Evolutionary conservation across 2,329 filamentous ascomycete species (phyloP).

Genomic region (Claviceps spartinae): DNA sequence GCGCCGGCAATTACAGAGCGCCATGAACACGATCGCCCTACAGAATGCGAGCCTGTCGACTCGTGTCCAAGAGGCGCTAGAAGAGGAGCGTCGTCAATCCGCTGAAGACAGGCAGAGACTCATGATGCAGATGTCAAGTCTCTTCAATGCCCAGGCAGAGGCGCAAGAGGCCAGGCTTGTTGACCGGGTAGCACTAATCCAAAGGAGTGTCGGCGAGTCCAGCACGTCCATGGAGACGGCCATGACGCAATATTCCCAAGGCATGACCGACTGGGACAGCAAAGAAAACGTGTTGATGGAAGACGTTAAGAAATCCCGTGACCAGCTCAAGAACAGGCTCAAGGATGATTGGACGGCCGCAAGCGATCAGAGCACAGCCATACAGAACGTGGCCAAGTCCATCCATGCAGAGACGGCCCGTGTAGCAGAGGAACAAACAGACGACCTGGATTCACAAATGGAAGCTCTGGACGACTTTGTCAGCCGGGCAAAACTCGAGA

Average conservation of each 20-base stretch:
- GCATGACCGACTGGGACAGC: slow-evolving; percentile 61
- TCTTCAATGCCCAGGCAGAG: slow-evolving; percentile 63
- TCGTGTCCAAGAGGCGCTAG: slow-evolving; percentile 54
- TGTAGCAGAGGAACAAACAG: slow-evolving; percentile 80
- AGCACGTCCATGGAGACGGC: slow-evolving; percentile 52
- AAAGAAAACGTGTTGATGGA: slow-evolving; percentile 57
- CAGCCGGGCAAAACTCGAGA: slow-evolving; percentile 64
- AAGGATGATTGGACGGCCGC: slow-evolving; percentile 77
- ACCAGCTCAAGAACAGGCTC: slow-evolving; percentile 66
- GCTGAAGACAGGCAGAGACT: slow-evolving; percentile 61
- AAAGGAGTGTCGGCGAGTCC: slow-evolving; percentile 48
- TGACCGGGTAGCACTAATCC: slow-evolving; percentile 47
- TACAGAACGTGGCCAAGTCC: slow-evolving; percentile 70
- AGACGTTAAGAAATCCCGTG: slow-evolving; percentile 58
- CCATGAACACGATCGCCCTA: slow-evolving; percentile 53
- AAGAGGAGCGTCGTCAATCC: slow-evolving; percentile 62
- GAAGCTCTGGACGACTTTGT: slow-evolving; percentile 84
- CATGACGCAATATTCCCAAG: slow-evolving; percentile 50
- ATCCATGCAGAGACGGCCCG: slow-evolving; percentile 84
- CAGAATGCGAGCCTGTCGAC: slow-evolving; percentile 54
- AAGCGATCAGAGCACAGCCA: slow-evolving; percentile 66
- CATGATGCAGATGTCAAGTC: slow-evolving; percentile 59
- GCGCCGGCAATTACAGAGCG: slow-evolving; percentile 55
- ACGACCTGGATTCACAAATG: slow-evolving; percentile 79
- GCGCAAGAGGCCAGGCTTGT: slow-evolving; percentile 59